A percentile compares a stretch with the other conserved stretches of the same genome.
Conservation (phyloP, 306 rosid genomes). For the Trifolium subterraneum region DNA sequence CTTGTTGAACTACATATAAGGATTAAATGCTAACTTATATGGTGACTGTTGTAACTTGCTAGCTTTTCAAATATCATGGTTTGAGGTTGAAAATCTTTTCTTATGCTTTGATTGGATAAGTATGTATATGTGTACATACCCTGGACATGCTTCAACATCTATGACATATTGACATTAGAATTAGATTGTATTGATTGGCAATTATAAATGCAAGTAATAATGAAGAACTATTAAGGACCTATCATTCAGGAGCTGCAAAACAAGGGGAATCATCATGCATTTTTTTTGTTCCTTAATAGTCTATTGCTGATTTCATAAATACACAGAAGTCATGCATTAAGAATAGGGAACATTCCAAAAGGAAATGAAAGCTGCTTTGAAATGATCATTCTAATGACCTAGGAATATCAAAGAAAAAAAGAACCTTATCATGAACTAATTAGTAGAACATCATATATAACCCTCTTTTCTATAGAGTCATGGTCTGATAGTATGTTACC, state of each 20-base stretch:
- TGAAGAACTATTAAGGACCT: conserved; percentile 7
- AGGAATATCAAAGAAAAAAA: not conserved
- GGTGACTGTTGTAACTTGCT: not conserved
- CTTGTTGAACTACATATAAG: not conserved
- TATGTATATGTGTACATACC: not conserved
- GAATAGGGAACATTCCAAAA: not conserved
- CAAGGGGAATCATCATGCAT: too few species aligned
- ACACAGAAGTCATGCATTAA: not conserved
- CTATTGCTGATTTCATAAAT: conserved; percentile 2
- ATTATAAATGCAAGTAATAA: not conserved
- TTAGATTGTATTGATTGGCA: conserved; percentile 4
- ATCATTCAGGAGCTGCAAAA: not conserved
- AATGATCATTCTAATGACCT: conserved; percentile 23
- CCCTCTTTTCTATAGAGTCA: too few species aligned
- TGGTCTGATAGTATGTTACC: too few species aligned
- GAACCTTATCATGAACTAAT: conserved; percentile 10
- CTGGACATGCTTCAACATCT: conserved; percentile 1
- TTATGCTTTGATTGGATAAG: conserved; percentile 14
- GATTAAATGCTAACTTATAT: not conserved
- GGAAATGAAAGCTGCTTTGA: not conserved
- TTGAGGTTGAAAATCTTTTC: conserved; percentile 14
- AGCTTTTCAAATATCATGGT: not conserved
- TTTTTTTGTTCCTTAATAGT: not conserved
- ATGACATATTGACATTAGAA: not conserved
- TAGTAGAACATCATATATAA: too few species aligned